Evolutionary conservation across 192 early-diverging fungal genomes (phyloP), one percentile per base, ranked within the genome.

Genomic region (Backusella tuberculispora): DNA sequence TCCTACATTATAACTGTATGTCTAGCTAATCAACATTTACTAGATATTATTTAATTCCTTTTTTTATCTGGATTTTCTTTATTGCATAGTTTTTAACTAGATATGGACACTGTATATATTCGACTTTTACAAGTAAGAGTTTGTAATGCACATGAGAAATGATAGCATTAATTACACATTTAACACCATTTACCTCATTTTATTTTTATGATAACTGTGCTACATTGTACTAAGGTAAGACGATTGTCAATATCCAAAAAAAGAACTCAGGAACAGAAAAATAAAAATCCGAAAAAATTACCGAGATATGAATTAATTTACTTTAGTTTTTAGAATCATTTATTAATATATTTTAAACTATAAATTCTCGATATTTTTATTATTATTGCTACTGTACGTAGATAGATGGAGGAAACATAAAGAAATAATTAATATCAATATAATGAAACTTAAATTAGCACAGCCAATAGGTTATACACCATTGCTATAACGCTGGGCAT

Each of bases 61-160:
- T 56, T 56, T 56, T 56, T n/a, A 56, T 56, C 12, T 56, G 19
- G 50, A 24, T 56, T 56, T 56, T 56, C 50, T 56, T 56, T 56
- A 21, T 56, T 56, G 24, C 19, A 56, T 56, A 24, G 1, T 9
- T 42, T 42, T 42, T 42, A 42, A 42, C 41, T 42, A 42, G 41
- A 42, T 42, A 42, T 42, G 41, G 41, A 42, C 7, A 42, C 41
- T 60, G 13, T 24, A 19, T 60, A 60, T 60, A 60, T 60, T 60
- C 10, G 53, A 60, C 21, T 24, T 60, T 26, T 24, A 6, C 53
- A 12, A 60, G 12, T 60, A 19, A 60, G 13, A 13, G 21, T 60
- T 60, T 60, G 26, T 60, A 60, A 60, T 60, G 53, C 53, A 60
- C 21, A 60, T 24, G 53, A 26, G 13, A 60, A 60, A 60, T 60